phyloP scores from a whole-genome alignment of 495 filamentous ascomycete species.

The Pseudevernia furfuracea region DNA sequence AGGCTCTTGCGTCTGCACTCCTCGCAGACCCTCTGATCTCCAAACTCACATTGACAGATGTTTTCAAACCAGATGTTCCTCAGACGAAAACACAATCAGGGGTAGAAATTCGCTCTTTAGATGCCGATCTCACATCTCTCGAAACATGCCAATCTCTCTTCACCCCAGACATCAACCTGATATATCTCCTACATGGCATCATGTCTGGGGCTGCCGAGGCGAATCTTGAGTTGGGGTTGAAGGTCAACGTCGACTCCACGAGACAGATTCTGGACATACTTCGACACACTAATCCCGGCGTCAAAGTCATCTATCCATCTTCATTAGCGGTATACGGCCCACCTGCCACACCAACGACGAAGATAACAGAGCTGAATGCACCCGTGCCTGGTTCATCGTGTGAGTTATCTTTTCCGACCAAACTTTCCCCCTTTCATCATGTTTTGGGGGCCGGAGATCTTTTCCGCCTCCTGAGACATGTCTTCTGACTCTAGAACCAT shows the following conservation, averaged over 20 bases:
- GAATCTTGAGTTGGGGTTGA: constrained; percentile 63
- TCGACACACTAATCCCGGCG: constrained; percentile 48
- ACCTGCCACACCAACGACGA: constrained; percentile 35
- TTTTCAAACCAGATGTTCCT: constrained; percentile 51
- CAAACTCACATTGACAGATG: constrained; percentile 57
- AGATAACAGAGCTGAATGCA: constrained; percentile 49
- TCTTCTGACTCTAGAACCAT: too few relatives aligned
- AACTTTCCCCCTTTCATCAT: too few relatives aligned
- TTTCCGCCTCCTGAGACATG: too few relatives aligned
- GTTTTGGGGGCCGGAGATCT: too few relatives aligned
- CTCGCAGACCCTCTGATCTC: constrained; percentile 45
- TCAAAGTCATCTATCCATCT: constrained; percentile 53
- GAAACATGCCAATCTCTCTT: constrained; percentile 25
- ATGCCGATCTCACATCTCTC: constrained; percentile 55
- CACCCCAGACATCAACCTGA: constrained; percentile 33
- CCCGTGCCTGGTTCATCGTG: constrained; percentile 63
- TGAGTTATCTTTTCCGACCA: too few relatives aligned
- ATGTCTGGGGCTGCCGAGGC: constrained; percentile 74
- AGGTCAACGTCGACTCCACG: constrained; percentile 69
- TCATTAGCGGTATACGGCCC: constrained; percentile 57
- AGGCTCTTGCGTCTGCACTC: constrained; percentile 56
- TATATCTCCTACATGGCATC: constrained; percentile 79
- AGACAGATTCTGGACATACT: constrained; percentile 56
- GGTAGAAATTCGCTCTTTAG: constrained; percentile 41
- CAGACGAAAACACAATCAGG: constrained; percentile 37